Evolutionary conservation across 352 stramenopile genomes (phyloP), one percentile per base, ranked within the genome.

Genomic region (Globisporangium viniferum): DNA sequence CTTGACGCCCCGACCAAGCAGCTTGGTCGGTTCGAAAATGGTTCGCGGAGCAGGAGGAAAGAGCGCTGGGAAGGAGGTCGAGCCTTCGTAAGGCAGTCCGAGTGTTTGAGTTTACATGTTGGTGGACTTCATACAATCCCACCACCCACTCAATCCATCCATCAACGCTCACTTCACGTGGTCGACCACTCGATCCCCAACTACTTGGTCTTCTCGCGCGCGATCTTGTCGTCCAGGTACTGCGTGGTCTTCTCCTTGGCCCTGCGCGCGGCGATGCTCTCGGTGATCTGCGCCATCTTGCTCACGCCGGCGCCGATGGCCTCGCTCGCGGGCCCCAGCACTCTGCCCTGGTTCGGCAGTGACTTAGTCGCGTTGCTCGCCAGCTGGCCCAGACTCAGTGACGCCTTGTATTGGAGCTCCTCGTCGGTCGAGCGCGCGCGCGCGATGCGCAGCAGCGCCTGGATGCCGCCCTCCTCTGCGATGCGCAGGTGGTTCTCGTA

Each of bases 401-500:
- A 96, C 5, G 95, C 93, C 84, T 98, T 98, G 86, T 98, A 98
- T 73, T 98, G 87, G 41, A 98, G 76, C 72, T 98, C 90, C 61
- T 98, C 94, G 73, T 98, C 94, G 0, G 92, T 97, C 3, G 86
- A 92, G 22, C 94, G 89, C 48, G 89, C 88, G 39, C 90, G 84
- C 4, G 92, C 94, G 46, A 99, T 90, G 36, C 93, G 86, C 18
- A 99, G 68, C 15, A 99, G 79, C 39, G 96, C 96, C 72, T 98
- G 91, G 62, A 99, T 98, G 5, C 96, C 96, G 44, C 96, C 97
- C 73, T 98, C 94, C 67, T 98, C 88, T 15, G 96, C 94, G 72
- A 99, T 98, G 35, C 85, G 86, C 51, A 99, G 64, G 73, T 99
- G 97, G 77, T 98, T 99, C 73, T 98, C 93, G 74, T 98, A 99